Evolutionary conservation across 257 asterid genomes (phyloP).

Genomic region (Eucommia ulmoides): DNA sequence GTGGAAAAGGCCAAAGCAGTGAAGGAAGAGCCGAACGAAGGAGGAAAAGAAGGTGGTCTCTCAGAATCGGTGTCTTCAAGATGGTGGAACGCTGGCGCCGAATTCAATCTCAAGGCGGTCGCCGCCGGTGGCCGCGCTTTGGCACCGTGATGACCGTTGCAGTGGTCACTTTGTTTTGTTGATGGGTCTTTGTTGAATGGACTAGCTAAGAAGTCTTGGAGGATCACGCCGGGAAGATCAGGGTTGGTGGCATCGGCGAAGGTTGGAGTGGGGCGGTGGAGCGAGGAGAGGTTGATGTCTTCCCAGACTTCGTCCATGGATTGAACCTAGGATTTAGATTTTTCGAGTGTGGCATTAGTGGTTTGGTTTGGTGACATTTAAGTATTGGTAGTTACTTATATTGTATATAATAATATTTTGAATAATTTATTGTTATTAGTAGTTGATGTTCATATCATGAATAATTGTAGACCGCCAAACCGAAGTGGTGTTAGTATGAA

Average conservation of each 20-base stretch:
- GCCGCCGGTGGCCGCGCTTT: neutral
- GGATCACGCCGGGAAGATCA: neutral
- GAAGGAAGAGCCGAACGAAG: neutral
- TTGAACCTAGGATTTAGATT: too few relatives aligned
- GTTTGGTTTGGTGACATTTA: too few relatives aligned
- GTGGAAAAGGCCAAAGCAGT: slow-evolving; percentile 1
- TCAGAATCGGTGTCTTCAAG: neutral
- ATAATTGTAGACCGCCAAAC: too few relatives aligned
- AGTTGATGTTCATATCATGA: too few relatives aligned
- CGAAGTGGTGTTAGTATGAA: too few relatives aligned
- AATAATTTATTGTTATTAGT: too few relatives aligned
- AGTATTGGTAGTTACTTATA: too few relatives aligned
- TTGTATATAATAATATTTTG: too few relatives aligned
- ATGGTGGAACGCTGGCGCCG: neutral
- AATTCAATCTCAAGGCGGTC: neutral
- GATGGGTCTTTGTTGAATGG: neutral
- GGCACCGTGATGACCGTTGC: neutral
- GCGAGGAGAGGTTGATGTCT: slow-evolving; percentile 11
- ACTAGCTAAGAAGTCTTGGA: slow-evolving; percentile 3
- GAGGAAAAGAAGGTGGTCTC: neutral
- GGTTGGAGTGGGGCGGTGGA: neutral
- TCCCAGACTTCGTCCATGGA: slow-evolving; percentile 17
- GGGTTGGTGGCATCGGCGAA: neutral
- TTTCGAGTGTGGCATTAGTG: too few relatives aligned
- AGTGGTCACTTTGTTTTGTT: neutral